phyloP scores from a whole-genome alignment of 2,329 filamentous ascomycete genomes.

The Penicillium sp. region DNA sequence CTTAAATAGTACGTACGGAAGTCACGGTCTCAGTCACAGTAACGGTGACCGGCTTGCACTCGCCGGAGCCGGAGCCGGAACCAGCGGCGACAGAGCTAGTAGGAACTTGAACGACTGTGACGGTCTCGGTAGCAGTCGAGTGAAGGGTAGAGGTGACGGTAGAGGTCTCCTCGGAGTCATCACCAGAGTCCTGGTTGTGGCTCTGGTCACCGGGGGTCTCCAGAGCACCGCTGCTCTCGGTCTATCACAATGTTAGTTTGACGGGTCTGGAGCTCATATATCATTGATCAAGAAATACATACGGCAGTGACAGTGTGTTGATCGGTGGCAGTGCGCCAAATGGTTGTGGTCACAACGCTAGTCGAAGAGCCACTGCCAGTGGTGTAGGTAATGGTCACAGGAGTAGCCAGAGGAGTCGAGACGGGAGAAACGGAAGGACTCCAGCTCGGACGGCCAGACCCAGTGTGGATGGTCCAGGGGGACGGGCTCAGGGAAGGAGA shows the following conservation, averaged over 20 bases:
- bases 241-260: conserved; percentile 8
- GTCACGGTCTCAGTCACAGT: conserved; percentile 43
- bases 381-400: conserved; percentile 42
- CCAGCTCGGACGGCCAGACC: conserved; percentile 9
- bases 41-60: conserved; percentile 29
- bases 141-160: conserved; percentile 31
- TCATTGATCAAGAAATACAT: conserved; percentile 15
- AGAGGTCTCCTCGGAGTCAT: conserved; percentile 6
- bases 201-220: conserved; percentile 12
- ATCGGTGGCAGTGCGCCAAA: conserved; percentile 38
- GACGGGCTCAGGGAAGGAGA: background rate
- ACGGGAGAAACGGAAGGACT: conserved; percentile 4
- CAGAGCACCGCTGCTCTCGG: conserved; percentile 1
- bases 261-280: background rate
- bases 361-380: conserved; percentile 39
- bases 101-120: conserved; percentile 29
- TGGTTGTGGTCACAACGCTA: conserved; percentile 43
- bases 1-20: conserved; percentile 32
- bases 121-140: conserved; percentile 36
- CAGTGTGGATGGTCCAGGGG: background rate
- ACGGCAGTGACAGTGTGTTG: conserved; percentile 33
- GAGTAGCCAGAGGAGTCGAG: conserved; percentile 11
- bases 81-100: conserved; percentile 18
- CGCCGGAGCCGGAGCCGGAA: conserved; percentile 11
- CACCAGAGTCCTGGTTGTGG: conserved; percentile 17